Percentiles rank a stretch among this genome's conserved stretches.
Conservation (phyloP, 2,329 filamentous ascomycete genomes). For the Corniculantispora saksenae region DNA sequence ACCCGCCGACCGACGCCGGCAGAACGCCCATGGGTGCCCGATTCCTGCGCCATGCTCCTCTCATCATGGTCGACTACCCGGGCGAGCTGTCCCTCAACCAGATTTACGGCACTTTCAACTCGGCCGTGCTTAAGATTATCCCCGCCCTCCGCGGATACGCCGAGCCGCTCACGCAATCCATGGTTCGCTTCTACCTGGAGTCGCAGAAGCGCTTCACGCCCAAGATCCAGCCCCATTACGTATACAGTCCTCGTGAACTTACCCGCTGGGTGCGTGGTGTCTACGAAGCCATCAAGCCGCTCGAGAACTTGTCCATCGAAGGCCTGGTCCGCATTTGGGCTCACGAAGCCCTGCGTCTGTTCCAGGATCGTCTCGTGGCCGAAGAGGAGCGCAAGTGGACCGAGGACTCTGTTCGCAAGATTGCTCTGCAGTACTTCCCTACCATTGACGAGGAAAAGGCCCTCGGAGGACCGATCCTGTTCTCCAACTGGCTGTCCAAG, state of each 20-base stretch:
- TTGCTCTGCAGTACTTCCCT: constrained; percentile 90
- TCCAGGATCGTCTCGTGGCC: constrained; percentile 93
- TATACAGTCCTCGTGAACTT: constrained; percentile 97
- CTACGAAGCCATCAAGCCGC: constrained; percentile 92
- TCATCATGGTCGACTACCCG: constrained; percentile 99
- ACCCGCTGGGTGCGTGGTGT: constrained; percentile 97
- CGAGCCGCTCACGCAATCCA: constrained; percentile 90
- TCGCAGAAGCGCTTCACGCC: constrained; percentile 94
- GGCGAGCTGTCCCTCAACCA: constrained; percentile 92
- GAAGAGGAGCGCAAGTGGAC: constrained; percentile 97
- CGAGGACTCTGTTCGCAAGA: constrained; percentile 79
- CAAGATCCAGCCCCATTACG: constrained; percentile 96
- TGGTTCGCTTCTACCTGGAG: constrained; percentile 95
- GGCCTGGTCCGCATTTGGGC: constrained; percentile 97
- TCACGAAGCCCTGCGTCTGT: constrained; percentile 91
- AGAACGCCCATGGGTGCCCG: constrained; percentile 90
- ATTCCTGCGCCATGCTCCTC: constrained; percentile 94
- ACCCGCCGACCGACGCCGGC: constrained; percentile 94
- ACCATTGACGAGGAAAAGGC: constrained; percentile 90
- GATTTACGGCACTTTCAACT: constrained; percentile 98
- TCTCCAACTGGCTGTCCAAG: constrained; percentile 99
- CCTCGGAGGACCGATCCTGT: constrained; percentile 89
- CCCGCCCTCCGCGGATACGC: constrained; percentile 93
- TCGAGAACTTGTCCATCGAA: constrained; percentile 85
- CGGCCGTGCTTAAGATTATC: constrained; percentile 93